Evolutionary conservation across 1,139 yeast genomes (phyloP).

Genomic region (Arxiozyma slooffiae): DNA sequence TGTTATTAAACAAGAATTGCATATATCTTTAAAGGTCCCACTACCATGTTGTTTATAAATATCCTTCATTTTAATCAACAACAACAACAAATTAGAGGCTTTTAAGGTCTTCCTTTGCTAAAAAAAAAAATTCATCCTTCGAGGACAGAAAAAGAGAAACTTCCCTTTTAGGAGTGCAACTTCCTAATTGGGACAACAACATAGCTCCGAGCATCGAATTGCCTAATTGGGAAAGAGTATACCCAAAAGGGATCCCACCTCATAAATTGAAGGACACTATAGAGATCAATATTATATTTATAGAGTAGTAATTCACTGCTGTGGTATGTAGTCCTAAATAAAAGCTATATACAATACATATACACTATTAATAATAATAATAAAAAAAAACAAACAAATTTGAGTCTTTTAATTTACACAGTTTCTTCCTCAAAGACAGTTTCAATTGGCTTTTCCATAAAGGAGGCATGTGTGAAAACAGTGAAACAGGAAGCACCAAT

Average conservation of each 20-base stretch:
- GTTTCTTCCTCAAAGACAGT: slow-evolving; percentile 87
- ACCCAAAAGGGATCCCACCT: not conserved
- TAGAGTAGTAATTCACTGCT: not conserved
- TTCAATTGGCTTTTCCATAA: slow-evolving; percentile 96
- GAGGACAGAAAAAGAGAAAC: not conserved
- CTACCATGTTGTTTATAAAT: not conserved
- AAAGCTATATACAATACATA: not conserved
- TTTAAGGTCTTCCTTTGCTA: too few relatives aligned
- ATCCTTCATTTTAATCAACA: too few relatives aligned
- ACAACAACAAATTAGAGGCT: too few relatives aligned
- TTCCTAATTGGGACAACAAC: not conserved
- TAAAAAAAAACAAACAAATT: too few relatives aligned
- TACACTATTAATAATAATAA: slow-evolving; percentile 1
- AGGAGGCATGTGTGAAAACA: slow-evolving; percentile 82
- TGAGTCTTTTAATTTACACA: slow-evolving; percentile 31
- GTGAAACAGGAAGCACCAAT: slow-evolving; percentile 88
- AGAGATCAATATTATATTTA: too few relatives aligned
- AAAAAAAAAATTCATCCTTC: not conserved
- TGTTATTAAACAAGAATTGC: too few relatives aligned
- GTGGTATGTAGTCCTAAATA: not conserved
- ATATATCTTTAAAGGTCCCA: not conserved
- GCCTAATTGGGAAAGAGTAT: not conserved
- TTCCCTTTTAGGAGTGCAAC: not conserved
- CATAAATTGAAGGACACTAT: too few relatives aligned
- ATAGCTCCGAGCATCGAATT: not conserved